A percentile compares a stretch with the other conserved stretches of the same genome.
Evolutionary conservation across 2,329 filamentous ascomycete species (phyloP).

Genomic region (Colletotrichum coccodes): DNA sequence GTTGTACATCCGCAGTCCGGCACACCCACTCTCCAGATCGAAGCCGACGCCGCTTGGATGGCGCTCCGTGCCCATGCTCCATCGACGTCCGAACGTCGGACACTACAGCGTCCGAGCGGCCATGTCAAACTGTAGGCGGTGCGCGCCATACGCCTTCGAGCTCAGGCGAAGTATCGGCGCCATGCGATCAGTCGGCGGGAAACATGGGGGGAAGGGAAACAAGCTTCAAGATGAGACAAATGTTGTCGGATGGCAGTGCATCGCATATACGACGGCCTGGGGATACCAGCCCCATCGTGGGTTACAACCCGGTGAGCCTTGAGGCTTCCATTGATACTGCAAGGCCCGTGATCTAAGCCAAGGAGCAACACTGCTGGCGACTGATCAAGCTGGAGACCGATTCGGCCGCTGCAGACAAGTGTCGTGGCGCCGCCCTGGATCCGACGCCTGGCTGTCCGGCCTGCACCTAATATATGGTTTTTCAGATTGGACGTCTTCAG

Average conservation of each 20-base stretch:
- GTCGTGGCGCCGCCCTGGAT: constrained; percentile 7
- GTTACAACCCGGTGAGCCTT: not conserved
- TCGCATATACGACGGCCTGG: not conserved
- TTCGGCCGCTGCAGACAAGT: not conserved
- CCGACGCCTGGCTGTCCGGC: not conserved
- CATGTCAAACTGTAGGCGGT: constrained; percentile 19
- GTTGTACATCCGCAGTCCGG: not conserved
- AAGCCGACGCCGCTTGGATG: constrained; percentile 12
- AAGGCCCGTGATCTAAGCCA: not conserved
- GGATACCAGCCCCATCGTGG: not conserved
- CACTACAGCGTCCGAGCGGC: constrained; percentile 25
- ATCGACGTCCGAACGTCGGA: constrained; percentile 15
- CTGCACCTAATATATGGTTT: not conserved
- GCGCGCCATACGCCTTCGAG: constrained; percentile 1
- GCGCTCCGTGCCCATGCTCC: constrained; percentile 2
- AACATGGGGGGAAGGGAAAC: not conserved
- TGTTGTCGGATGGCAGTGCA: not conserved
- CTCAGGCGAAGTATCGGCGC: not conserved
- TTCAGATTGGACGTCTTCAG: not conserved
- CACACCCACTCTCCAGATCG: not conserved
- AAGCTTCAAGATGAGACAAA: not conserved
- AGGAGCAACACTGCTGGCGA: not conserved
- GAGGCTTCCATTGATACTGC: not conserved
- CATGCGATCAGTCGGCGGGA: not conserved
- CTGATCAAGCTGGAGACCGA: not conserved